Conservation (phyloP, 441 rosid genomes). For the Lepidium campestre region DNA sequence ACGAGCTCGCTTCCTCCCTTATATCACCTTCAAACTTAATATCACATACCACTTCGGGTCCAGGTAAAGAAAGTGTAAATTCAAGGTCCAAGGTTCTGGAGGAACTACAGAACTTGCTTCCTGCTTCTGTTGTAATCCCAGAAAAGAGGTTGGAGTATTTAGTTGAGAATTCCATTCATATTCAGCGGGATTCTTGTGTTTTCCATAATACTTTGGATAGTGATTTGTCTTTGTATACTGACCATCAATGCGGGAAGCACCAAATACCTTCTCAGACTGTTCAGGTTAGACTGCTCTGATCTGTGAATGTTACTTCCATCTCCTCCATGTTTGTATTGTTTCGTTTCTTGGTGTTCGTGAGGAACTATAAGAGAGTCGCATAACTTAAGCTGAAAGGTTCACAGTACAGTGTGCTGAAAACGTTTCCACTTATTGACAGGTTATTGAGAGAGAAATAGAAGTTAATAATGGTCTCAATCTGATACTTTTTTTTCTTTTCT, state of each 20-base stretch:
- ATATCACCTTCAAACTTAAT: conserved; percentile 29
- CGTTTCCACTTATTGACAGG: neutral
- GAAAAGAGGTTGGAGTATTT: conserved; percentile 46
- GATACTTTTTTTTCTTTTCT: neutral
- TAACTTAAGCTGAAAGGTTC: conserved; percentile 1
- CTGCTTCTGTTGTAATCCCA: conserved; percentile 41
- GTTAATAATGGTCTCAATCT: conserved; percentile 9
- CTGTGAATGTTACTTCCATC: neutral
- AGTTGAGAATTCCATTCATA: conserved; percentile 44
- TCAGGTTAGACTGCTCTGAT: conserved; percentile 35
- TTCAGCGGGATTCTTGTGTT: conserved; percentile 41
- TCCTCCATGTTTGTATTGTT: neutral
- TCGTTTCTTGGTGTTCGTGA: neutral
- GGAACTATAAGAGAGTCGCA: neutral
- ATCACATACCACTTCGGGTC: conserved; percentile 17
- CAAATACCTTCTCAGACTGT: conserved; percentile 45
- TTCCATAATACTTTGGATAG: conserved; percentile 42
- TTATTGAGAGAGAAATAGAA: neutral
- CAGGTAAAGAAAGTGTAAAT: conserved; percentile 27
- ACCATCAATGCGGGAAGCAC: conserved; percentile 39
- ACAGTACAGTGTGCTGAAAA: neutral
- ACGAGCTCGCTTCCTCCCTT: conserved; percentile 39
- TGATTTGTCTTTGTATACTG: conserved; percentile 40
- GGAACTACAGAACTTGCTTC: conserved; percentile 46
- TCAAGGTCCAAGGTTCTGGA: conserved; percentile 40